Conservation (phyloP, 305 asterid genomes). For the Fraxinus ornus region DNA sequence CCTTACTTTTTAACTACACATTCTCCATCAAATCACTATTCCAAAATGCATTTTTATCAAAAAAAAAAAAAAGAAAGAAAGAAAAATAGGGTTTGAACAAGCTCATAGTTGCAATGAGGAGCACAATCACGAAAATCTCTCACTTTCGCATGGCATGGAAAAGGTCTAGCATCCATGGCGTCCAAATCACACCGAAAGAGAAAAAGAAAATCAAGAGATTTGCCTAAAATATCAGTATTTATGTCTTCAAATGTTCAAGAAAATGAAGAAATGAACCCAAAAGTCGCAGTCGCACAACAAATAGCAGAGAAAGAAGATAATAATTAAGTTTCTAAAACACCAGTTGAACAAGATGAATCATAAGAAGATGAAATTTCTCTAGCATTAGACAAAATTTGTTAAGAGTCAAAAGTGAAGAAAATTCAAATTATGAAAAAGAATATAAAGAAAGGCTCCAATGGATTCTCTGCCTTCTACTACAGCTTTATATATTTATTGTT, state of each 20-base stretch:
- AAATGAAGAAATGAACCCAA: neutral
- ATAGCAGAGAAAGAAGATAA: neutral
- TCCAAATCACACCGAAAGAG: neutral
- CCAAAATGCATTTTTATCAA: no score
- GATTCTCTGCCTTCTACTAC: no score
- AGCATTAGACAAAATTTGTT: neutral
- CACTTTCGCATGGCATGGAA: neutral
- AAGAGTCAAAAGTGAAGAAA: neutral
- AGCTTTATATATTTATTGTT: no score
- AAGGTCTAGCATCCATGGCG: neutral
- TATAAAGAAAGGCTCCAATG: no score
- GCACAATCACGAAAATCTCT: constrained; percentile 20
- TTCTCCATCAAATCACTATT: no score
- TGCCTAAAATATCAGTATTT: neutral
- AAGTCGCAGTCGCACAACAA: neutral
- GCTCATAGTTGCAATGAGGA: constrained; percentile 11
- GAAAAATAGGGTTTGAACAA: no score
- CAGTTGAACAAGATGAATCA: neutral
- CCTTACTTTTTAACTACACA: no score
- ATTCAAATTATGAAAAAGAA: neutral
- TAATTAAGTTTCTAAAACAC: neutral
- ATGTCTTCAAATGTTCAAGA: neutral
- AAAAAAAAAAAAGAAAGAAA: no score
- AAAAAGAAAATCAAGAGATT: neutral
- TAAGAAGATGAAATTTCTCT: neutral